Percentiles rank a stretch among this genome's conserved stretches.
phyloP scores from a whole-genome alignment of 208 protist genomes.

The Wallacemonas sp. region DNA sequence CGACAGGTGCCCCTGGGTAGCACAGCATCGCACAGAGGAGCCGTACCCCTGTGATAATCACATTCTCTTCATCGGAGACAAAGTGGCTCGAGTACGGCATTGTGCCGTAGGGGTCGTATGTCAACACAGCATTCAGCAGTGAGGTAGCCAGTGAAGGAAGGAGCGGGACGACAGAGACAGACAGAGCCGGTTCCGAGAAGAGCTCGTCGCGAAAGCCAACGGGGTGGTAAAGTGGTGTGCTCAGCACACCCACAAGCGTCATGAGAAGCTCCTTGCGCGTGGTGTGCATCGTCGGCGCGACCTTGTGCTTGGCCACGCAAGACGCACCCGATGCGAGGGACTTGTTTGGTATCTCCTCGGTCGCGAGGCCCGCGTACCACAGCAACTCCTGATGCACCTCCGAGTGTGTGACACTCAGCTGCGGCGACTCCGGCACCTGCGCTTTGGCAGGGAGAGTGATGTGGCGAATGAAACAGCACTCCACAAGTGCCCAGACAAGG shows the following conservation, averaged over 20 bases:
- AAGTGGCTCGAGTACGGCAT: conserved; percentile 83
- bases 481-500: conserved; percentile 65
- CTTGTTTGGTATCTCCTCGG: conserved; percentile 20
- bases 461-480: conserved; percentile 84
- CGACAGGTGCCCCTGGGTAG: conserved; percentile 31
- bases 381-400: conserved; percentile 53
- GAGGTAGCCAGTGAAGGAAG: conserved; percentile 73
- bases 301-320: conserved; percentile 1
- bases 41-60: conserved; percentile 47
- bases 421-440: conserved; percentile 15
- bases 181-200: conserved; percentile 72
- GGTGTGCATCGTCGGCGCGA: conserved; percentile 13
- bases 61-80: conserved; percentile 40
- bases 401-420: conserved; percentile 32
- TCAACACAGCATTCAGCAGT: conserved; percentile 71
- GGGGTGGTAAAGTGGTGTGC: conserved; percentile 53
- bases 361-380: conserved; percentile 64
- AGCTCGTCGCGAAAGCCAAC: conserved; percentile 55
- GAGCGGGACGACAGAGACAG: conserved; percentile 46
- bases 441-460: conserved; percentile 36
- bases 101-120: conserved; percentile 64
- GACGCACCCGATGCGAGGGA: conserved; percentile 4
- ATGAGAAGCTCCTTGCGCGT: conserved; percentile 49
- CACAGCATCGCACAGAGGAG: conserved; percentile 64
- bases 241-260: conserved; percentile 45